Percentiles rank a stretch among this genome's conserved stretches.
phyloP scores from a whole-genome alignment of 768 basidiomycete genomes.

The Auricularia sp. region DNA sequence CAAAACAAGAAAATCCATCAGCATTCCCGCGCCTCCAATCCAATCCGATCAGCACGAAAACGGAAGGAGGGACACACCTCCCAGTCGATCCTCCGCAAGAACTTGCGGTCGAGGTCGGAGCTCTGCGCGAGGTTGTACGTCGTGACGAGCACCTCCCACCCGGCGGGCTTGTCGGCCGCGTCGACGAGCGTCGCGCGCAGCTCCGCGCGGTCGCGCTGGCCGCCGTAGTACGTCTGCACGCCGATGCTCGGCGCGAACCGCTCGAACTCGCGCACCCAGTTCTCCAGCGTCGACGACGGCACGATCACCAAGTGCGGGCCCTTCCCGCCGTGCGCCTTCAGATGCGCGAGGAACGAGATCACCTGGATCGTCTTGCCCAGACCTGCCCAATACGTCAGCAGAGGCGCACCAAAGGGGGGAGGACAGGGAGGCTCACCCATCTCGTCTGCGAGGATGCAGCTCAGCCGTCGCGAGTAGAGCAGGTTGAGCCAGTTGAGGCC shows the following conservation, averaged over 20 bases:
- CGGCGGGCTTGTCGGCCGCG: conserved; percentile 32
- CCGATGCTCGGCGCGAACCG: conserved; percentile 80
- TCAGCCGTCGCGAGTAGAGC: conserved; percentile 66
- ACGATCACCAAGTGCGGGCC: conserved; percentile 94
- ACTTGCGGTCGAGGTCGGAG: conserved; percentile 78
- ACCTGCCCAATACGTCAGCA: conserved; percentile 35
- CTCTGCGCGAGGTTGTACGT: conserved; percentile 94
- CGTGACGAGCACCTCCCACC: conserved; percentile 90
- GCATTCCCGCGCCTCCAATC: background rate
- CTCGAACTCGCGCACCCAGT: conserved; percentile 95
- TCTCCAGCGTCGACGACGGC: conserved; percentile 96
- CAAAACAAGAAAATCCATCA: background rate
- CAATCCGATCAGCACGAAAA: too few relatives aligned
- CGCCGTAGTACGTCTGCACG: conserved; percentile 88
- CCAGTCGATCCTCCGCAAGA: conserved; percentile 85
- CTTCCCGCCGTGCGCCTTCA: conserved; percentile 65
- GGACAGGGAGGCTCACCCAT: conserved; percentile 62
- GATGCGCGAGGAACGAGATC: conserved; percentile 87
- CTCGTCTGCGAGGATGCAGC: conserved; percentile 96
- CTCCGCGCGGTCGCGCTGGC: conserved; percentile 71
- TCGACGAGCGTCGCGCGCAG: conserved; percentile 66
- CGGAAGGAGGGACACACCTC: conserved; percentile 48
- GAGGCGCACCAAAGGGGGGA: conserved; percentile 7
- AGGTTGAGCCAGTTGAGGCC: conserved; percentile 97
- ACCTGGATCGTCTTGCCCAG: conserved; percentile 99